Evolutionary conservation across 257 asterid species (phyloP), one percentile per base, ranked within the genome.

Genomic region (Penstemon barbatus): DNA sequence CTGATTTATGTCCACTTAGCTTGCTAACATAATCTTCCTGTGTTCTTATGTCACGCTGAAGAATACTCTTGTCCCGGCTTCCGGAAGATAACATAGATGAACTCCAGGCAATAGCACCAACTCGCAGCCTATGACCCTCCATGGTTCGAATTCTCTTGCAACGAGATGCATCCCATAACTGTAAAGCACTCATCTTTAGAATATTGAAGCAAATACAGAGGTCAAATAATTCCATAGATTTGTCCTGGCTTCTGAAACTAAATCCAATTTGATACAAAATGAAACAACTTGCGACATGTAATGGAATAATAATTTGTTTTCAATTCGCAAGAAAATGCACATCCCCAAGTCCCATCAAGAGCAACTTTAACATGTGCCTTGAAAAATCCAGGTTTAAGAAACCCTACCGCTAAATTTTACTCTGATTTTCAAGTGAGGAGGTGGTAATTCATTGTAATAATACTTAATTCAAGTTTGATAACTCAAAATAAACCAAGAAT

Each of bases 91-190:
- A 67, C 43, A 75, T 18, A 19, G 96, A 81, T 38, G 96, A 81
- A 76, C 96, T 89, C 99, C 96, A 93, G 44, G 97, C 97, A n/a
- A 93, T 80, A 25, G 96, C 96, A 19, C 99, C 99, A 69, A 90
- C 91, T 79, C 97, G 87, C 41, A 79, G 61, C 19, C 95, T 84
- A 77, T 93, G 99, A 49, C 99, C 99, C 74, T 85, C 96, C 97
- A 93, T 84, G n/a, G 90, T 93, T 83, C 96, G 84, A 66, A 93
- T 71, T 71, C 81, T 86, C 87, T 91, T 90, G 80, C 96, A 83
- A 48, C 89, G 95, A 57, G 97, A 78, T 55, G 96, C 96, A 77
- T 93, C 97, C 97, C 99, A 94, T 69, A 93, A 75, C 97, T 90
- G 75, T 67, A 61, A 52, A 33, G 36, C 68, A 74, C 11, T 37